Evolutionary conservation across 1,284 basidiomycete genomes (phyloP), one percentile per base, ranked within the genome.

Genomic region (Cutaneotrichosporon spelunceum): DNA sequence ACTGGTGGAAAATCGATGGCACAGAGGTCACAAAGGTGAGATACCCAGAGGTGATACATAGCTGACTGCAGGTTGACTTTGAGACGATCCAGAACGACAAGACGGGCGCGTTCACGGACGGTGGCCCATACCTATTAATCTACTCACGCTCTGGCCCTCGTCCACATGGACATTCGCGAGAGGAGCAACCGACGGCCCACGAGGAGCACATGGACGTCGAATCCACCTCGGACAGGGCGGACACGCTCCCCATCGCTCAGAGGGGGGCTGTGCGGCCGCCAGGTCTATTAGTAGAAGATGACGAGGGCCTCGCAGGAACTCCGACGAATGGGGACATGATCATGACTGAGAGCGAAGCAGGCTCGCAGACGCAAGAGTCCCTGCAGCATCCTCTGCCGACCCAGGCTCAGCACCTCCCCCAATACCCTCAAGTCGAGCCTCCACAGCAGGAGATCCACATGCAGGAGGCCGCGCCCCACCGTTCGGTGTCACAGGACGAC

Each of bases 1-100:
- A 63, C 16, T 78, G 76, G 76, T 78, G 71, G 72, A 72, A 69
- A 58, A 62, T 77, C 6, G 67, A 70, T 54, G 76, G 73, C 16
- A 65, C 72, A 16, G 67, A 71, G 48, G 65, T 63, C 2, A 65
- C 58, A 0, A 59, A 64, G 62, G 73, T 74, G 45, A 56, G 71
- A 59, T n/a, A 24, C 26, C 34, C 57, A 3, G 6, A 13, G 14
- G 5, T 19, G 21, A 6, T 19, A 3, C 23, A 19, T n/a, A 42
- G 59, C 57, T 65, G 49, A 64, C 56, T 1, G 6, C 36, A 73
- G 72, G 65, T 71, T 13, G 63, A 69, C 9, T 78, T 67, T 65
- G 65, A 68, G 39, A 55, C 53, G 1, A 70, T 78, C 13, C 57
- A 56, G 19, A 55, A 19, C 4, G 76, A 78, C 64, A 65, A 60